phyloP scores from a whole-genome alignment of 2,329 filamentous ascomycete genomes.

The Aulographum hederae region DNA sequence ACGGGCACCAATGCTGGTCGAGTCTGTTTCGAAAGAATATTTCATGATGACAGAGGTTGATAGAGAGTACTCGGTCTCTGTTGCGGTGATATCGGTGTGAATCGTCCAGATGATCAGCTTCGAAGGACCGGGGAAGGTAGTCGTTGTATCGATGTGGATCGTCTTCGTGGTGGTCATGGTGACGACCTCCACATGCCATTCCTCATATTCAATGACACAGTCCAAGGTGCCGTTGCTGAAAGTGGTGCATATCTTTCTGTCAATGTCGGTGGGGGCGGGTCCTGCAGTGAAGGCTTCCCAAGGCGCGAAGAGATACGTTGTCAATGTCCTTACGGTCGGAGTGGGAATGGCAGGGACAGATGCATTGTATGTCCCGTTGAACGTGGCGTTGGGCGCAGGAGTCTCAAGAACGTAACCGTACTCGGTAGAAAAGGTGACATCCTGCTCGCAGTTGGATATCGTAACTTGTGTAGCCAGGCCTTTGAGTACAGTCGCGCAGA shows the following conservation, averaged over 20 bases:
- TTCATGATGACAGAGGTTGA: neutral
- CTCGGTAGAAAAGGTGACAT: slow-evolving; percentile 27
- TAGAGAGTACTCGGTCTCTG: neutral
- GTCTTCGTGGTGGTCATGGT: slow-evolving; percentile 18
- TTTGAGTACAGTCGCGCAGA: slow-evolving; percentile 25
- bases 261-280: slow-evolving; percentile 18
- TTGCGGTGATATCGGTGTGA: neutral
- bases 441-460: slow-evolving; percentile 22
- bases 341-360: slow-evolving; percentile 20
- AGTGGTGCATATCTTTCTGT: slow-evolving; percentile 21
- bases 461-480: slow-evolving; percentile 21
- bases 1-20: no score
- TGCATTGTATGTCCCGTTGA: slow-evolving; percentile 6
- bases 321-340: slow-evolving; percentile 19
- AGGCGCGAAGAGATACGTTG: slow-evolving; percentile 25
- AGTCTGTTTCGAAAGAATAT: neutral
- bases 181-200: slow-evolving; percentile 21
- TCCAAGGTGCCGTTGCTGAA: slow-evolving; percentile 17
- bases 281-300: slow-evolving; percentile 24
- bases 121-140: slow-evolving; percentile 12
- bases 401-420: slow-evolving; percentile 23
- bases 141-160: slow-evolving; percentile 19
- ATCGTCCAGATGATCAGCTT: neutral
- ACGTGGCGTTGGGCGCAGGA: slow-evolving; percentile 13
- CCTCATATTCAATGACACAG: slow-evolving; percentile 22